Base-by-base conservation (phyloP, 208 protist genomes). In the Leishmania arabica region DNA sequence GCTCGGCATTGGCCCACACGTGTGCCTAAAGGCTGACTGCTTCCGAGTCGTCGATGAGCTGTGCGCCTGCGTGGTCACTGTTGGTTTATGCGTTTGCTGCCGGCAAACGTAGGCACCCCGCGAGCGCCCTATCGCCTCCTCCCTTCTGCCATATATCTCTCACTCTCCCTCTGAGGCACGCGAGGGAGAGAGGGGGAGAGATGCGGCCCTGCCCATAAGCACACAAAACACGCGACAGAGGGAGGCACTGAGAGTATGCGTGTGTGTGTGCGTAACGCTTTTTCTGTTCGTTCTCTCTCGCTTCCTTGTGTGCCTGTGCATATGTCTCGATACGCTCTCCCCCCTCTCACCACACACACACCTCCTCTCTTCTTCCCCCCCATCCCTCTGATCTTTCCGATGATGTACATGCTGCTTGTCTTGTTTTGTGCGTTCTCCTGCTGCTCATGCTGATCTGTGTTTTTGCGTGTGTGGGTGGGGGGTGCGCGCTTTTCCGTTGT, bases 391-490 rank as follows among this genome's bases (percentile, higher is more conserved):
- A 49, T 11, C 45, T 11, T 11, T 49, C 66, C 19, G 34, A 49
- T 24, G 66, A 71, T 72, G 68, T 72, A 72, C 45, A n/a, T 53
- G 68, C 68, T 47, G 65, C 31, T 70, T 42, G 17, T 47, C 31
- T 49, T 42, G 37, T 47, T n/a, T 68, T 45, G 15, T 42, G n/a
- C n/a, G 3, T 64, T 64, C 13, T 68, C 3, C 24, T 42, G 31
- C 13, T 68, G 64, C 64, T 40, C 64, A 68, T 68, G 64, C 64
- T 49, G 31, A 19, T 70, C 9, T 49, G 19, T n/a, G 15, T 47
- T 27, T 70, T 70, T 34, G 27, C 1, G 31, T 6, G 17, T 0
- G 64, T 40, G 37, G 1, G 37, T 40, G 37, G 64, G 15, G 8
- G 34, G 15, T 68, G n/a, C 37, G 11, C 64, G n/a, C 15, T 37